Conservation (phyloP, 192 early-diverging fungal species). For the Backusella westeae region DNA sequence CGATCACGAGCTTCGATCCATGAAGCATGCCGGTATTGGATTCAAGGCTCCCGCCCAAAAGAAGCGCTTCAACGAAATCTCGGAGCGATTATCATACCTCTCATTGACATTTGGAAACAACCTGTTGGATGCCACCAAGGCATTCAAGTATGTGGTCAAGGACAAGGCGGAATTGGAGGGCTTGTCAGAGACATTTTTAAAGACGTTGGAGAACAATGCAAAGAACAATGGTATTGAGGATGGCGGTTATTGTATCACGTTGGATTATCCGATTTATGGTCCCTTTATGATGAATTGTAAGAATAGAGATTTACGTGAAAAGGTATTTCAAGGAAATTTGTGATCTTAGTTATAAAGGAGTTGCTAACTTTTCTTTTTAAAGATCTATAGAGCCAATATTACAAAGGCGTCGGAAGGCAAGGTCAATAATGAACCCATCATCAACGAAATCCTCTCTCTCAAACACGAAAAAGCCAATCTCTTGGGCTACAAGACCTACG, state of each 20-base stretch:
- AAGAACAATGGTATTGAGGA: slow-evolving; percentile 33
- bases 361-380: not conserved
- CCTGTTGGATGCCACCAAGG: slow-evolving; percentile 55
- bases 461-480: slow-evolving; percentile 50
- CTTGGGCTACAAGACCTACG: slow-evolving; percentile 47
- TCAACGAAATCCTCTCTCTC: slow-evolving; percentile 53
- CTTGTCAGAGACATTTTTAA: slow-evolving; percentile 42
- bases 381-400: slow-evolving; percentile 51
- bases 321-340: slow-evolving; percentile 20
- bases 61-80: slow-evolving; percentile 50
- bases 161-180: slow-evolving; percentile 43
- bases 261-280: slow-evolving; percentile 49
- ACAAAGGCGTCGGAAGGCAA: slow-evolving; percentile 49
- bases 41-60: slow-evolving; percentile 40
- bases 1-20: slow-evolving; percentile 41
- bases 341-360: not conserved
- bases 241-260: slow-evolving; percentile 51
- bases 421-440: slow-evolving; percentile 51
- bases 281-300: slow-evolving; percentile 59
- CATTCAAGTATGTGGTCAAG: slow-evolving; percentile 42
- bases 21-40: slow-evolving; percentile 51
- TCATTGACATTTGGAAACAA: slow-evolving; percentile 51
- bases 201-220: slow-evolving; percentile 44
- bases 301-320: slow-evolving; percentile 50
- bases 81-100: slow-evolving; percentile 47